Conservation (phyloP, 1,284 basidiomycete species). For the Hypsizygus ulmarius region DNA sequence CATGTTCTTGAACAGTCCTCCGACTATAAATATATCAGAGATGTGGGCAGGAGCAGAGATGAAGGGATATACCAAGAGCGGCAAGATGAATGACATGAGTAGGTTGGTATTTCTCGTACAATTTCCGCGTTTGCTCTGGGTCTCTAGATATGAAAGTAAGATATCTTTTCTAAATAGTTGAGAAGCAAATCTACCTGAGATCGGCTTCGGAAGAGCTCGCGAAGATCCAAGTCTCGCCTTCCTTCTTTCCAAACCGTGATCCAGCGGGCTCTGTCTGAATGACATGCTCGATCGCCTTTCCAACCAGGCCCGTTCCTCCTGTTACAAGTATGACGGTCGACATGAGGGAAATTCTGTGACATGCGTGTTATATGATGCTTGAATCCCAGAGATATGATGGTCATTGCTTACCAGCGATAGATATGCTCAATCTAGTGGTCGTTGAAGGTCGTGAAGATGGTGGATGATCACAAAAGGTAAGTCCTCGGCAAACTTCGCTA, state of each 20-base stretch:
- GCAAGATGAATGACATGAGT: conserved; percentile 92
- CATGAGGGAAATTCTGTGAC: conserved; percentile 18
- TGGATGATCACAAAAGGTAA: not conserved
- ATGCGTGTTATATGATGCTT: not conserved
- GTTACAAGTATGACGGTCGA: conserved; percentile 71
- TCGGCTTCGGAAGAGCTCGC: conserved; percentile 74
- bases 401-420: not conserved
- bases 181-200: conserved; percentile 50
- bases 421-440: not conserved
- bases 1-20: conserved; percentile 91
- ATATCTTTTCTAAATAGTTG: not conserved
- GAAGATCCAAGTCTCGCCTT: conserved; percentile 85
- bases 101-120: conserved; percentile 86
- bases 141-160: conserved; percentile 43
- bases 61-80: conserved; percentile 61
- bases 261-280: conserved; percentile 76
- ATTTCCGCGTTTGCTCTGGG: conserved; percentile 54
- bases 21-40: conserved; percentile 50
- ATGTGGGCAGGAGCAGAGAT: not conserved
- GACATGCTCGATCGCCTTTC: conserved; percentile 74
- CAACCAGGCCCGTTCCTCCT: conserved; percentile 84
- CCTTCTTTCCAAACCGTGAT: conserved; percentile 71
- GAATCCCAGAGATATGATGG: not conserved
- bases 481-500: not conserved
- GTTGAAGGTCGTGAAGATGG: not conserved